Base-by-base conservation (phyloP, 163 green algal genomes). In the Trebouxiophyceae sp. region DNA sequence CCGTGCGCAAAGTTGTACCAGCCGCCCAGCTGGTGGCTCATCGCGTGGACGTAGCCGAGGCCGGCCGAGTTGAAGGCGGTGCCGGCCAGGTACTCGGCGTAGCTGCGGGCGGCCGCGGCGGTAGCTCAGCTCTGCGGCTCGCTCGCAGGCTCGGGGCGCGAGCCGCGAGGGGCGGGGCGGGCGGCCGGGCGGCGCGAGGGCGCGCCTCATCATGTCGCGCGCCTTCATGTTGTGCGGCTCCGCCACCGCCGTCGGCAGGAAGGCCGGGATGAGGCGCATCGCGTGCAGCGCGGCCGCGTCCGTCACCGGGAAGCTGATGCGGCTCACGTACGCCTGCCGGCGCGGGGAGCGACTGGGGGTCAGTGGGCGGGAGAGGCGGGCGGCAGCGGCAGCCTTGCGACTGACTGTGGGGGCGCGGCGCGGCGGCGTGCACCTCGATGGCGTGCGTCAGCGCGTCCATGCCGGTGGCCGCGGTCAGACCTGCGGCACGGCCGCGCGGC, bases 401-500 rank as follows among this genome's bases (percentile, higher is more conserved):
- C n/a, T n/a, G n/a, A n/a, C n/a, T n/a, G n/a, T n/a, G n/a, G n/a
- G n/a, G n/a, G n/a, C n/a, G n/a, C n/a, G n/a, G n/a, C n/a, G n/a
- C n/a, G n/a, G n/a, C n/a, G n/a, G n/a, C n/a, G n/a, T n/a, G n/a
- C n/a, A 16, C 39, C 65, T 81, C 74, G 2, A 81, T 71, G 3
- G 69, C 69, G 55, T 81, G 74, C 7, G 69, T 81, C 45, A 81
- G 27, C 2, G 68, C 69, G 46, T 81, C 69, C 74, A 81, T 81
- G 45, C 74, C 74, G 2, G 74, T 81, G 34, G 74, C 74, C 19
- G 74, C 74, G 19, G 74, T 81, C 55, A 81, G 61, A 39, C 39
- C 39, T 50, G 39, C 12, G 19, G 19, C 12, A 50, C 12, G 39
- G 12, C 12, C 12, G 19, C 12, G 39, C 12, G 39, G 39, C 19